Conservation (phyloP, 768 basidiomycete genomes). For the Leccinum incarnatum region DNA sequence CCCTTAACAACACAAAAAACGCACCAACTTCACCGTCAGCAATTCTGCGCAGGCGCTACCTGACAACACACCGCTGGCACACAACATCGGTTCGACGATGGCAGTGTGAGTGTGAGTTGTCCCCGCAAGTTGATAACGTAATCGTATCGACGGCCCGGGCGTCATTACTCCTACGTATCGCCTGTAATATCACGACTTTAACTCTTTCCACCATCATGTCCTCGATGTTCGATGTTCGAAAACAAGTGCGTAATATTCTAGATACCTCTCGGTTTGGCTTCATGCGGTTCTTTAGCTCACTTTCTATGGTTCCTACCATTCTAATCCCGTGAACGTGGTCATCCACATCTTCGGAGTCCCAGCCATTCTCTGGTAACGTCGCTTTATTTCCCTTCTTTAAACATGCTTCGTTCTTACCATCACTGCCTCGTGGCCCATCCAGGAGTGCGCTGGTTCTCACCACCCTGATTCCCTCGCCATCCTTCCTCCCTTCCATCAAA, state of each 20-base stretch:
- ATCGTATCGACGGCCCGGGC: no score
- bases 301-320: slow-evolving; percentile 93
- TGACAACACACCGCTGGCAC: no score
- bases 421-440: slow-evolving; percentile 5
- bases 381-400: slow-evolving; percentile 8
- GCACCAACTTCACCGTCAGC: no score
- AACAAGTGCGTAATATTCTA: slow-evolving; percentile 49
- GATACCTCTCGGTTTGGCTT: neutral
- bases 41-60: no score
- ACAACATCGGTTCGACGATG: no score
- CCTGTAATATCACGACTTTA: neutral
- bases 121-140: no score
- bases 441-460: slow-evolving; percentile 65
- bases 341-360: slow-evolving; percentile 90
- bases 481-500: slow-evolving; percentile 51
- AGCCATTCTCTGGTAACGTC: slow-evolving; percentile 68
- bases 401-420: slow-evolving; percentile 4
- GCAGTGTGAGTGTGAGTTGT: no score
- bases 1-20: no score
- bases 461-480: slow-evolving; percentile 48
- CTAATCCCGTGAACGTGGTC: slow-evolving; percentile 74
- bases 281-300: slow-evolving; percentile 53
- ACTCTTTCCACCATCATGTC: slow-evolving; percentile 34
- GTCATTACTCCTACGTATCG: no score
- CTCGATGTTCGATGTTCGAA: slow-evolving; percentile 61